Percentiles rank a stretch among this genome's conserved stretches.
Evolutionary conservation across 2,329 filamentous ascomycete species (phyloP).

Genomic region (Whalleya microplaca): DNA sequence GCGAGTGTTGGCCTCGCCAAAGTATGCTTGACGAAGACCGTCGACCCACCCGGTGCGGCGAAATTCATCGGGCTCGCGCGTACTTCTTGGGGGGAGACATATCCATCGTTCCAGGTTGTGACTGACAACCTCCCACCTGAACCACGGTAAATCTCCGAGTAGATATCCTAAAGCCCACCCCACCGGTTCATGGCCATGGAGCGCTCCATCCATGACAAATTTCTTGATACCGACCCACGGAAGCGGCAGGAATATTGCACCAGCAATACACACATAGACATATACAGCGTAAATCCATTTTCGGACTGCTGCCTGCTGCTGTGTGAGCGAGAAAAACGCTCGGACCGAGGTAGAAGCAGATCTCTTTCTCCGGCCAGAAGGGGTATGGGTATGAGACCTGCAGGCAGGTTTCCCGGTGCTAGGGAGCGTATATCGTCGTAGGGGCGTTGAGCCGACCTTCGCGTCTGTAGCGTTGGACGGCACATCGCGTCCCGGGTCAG

Average conservation of each 20-base stretch:
- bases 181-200: constrained; percentile 77
- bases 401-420: constrained; percentile 39
- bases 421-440: constrained; percentile 58
- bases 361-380: constrained; percentile 68
- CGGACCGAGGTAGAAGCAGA: constrained; percentile 66
- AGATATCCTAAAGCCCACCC: constrained; percentile 93
- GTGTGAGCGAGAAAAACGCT: constrained; percentile 79
- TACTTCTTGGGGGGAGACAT: constrained; percentile 60
- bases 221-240: constrained; percentile 63
- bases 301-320: constrained; percentile 72
- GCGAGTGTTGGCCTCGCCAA: constrained; percentile 82
- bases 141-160: constrained; percentile 73
- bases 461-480: constrained; percentile 13
- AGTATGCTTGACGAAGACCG: constrained; percentile 62
- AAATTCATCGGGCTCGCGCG: constrained; percentile 36
- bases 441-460: constrained; percentile 15
- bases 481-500: constrained; percentile 2
- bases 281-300: constrained; percentile 86
- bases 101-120: constrained; percentile 77
- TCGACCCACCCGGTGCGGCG: constrained; percentile 65
- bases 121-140: constrained; percentile 72
- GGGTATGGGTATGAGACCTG: constrained; percentile 56
- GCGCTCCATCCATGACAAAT: constrained; percentile 68
- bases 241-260: constrained; percentile 63
- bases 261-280: constrained; percentile 70